Evolutionary conservation across 2,329 filamentous ascomycete species (phyloP), one percentile per base, ranked within the genome.

Genomic region (Zymoseptoria brevis): DNA sequence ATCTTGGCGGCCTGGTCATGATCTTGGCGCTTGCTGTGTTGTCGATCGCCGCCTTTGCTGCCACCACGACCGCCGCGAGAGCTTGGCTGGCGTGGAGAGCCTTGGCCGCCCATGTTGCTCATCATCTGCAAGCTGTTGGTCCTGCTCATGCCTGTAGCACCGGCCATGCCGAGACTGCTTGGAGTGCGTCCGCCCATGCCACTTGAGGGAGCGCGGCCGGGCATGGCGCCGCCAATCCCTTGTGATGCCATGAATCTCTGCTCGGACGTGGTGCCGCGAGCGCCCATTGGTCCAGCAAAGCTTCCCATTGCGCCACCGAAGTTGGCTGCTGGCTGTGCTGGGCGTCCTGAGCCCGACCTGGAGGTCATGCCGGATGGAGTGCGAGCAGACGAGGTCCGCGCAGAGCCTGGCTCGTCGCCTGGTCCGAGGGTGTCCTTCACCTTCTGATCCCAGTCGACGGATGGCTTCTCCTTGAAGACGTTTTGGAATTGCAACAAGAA

Each of bases 401-500:
- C 89, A 77, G 84, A 84, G 52, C 60, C 65, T 55, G 69, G 66
- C 59, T 83, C 79, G 59, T 88, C 85, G 45, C 80, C 80, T 65
- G 96, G 92, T 59, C 93, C 93, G 66, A 99, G 75, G 79, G 87
- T 81, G 76, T 88, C 87, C 82, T 93, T 82, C 62, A 99, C 86
- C 71, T 94, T 92, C 65, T 87, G 82, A 71, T 95, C 89, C 84
- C 96, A 99, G 71, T 97, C 93, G 50, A 92, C 76, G 0, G 91
- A 96, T 13, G 94, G 94, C 77, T 96, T 95, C 80, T 99, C 94
- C 63, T 90, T 95, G 78, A 96, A 99, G 19, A 96, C 90, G 68
- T 84, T 84, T 77, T 96, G 90, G 81, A 99, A 99, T 73, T 99
- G 94, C 29, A 99, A 81, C 76, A 99, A 79, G 80, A 99, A 99